phyloP scores from a whole-genome alignment of 257 asterid species.

The Avicennia marina region DNA sequence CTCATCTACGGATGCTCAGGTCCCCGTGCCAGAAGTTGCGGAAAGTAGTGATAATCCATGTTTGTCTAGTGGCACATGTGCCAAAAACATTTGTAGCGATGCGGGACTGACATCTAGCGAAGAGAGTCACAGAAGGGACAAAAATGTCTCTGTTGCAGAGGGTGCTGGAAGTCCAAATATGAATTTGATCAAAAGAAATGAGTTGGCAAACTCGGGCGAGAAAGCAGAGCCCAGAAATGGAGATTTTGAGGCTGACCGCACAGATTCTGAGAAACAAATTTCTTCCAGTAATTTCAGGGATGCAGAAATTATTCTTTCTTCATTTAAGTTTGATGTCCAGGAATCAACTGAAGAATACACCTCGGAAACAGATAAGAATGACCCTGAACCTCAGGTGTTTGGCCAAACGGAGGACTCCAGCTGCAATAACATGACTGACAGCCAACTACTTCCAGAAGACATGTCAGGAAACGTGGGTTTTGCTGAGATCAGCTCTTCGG shows the following conservation, averaged over 20 bases:
- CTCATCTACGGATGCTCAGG: constrained; percentile 14
- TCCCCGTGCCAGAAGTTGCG: constrained; percentile 24
- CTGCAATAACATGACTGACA: neutral
- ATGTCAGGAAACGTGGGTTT: constrained; percentile 14
- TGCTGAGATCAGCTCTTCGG: constrained; percentile 9
- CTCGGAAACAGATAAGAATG: constrained; percentile 15
- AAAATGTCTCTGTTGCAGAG: constrained; percentile 17
- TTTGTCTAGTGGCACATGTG: neutral
- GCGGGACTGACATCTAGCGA: constrained; percentile 8
- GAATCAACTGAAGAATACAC: constrained; percentile 12
- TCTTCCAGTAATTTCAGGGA: constrained; percentile 16
- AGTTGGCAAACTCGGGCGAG: constrained; percentile 11
- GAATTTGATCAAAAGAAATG: constrained; percentile 8
- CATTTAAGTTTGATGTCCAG: constrained; percentile 12
- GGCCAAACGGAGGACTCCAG: constrained; percentile 15
- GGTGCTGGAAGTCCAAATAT: constrained; percentile 8
- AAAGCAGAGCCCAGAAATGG: constrained; percentile 13
- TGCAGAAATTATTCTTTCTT: constrained; percentile 1
- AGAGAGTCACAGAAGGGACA: neutral
- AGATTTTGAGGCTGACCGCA: neutral
- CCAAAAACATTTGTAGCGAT: constrained; percentile 7
- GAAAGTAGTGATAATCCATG: constrained; percentile 12
- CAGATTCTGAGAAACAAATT: constrained; percentile 7
- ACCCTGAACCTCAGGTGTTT: constrained; percentile 11
- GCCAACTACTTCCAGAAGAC: constrained; percentile 16